phyloP scores from a whole-genome alignment of 805 yeast species.

The Saccharomycopsis vini region DNA sequence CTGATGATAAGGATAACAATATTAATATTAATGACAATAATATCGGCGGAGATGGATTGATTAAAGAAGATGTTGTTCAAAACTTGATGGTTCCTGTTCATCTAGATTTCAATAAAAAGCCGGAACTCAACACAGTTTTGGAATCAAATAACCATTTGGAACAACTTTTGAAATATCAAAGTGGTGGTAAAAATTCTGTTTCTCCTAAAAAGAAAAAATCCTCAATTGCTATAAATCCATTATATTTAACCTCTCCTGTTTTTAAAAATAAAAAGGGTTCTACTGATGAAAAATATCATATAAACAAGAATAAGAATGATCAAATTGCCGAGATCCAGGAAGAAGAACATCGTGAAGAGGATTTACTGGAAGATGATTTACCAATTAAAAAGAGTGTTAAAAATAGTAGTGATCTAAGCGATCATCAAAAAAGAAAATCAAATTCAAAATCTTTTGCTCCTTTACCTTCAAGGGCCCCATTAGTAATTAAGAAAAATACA shows the following conservation, averaged over 20 bases:
- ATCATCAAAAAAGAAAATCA: not conserved
- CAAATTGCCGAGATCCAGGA: not conserved
- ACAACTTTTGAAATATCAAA: too few relatives aligned
- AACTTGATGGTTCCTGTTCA: conserved; percentile 2
- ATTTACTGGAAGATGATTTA: not conserved
- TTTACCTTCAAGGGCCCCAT: conserved; percentile 4
- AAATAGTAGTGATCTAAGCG: not conserved
- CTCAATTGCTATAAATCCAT: conserved; percentile 15
- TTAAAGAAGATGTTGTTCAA: not conserved
- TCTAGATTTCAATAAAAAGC: conserved; percentile 7
- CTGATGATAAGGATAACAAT: not conserved
- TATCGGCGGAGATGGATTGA: not conserved
- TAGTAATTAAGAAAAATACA: not conserved
- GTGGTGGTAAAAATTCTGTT: not conserved
- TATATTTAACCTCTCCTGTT: conserved; percentile 11
- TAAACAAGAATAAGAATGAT: not conserved
- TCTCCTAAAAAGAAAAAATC: conserved; percentile 11
- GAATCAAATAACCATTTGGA: not conserved
- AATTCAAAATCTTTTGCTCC: conserved; percentile 5
- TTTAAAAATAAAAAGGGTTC: not conserved
- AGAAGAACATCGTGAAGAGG: not conserved
- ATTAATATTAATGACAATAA: too few relatives aligned
- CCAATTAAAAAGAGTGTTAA: not conserved
- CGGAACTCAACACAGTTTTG: not conserved
- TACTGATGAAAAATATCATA: not conserved